Base-by-base conservation (phyloP, 2,329 filamentous ascomycete species). In the Decorospora gaudefroyi region DNA sequence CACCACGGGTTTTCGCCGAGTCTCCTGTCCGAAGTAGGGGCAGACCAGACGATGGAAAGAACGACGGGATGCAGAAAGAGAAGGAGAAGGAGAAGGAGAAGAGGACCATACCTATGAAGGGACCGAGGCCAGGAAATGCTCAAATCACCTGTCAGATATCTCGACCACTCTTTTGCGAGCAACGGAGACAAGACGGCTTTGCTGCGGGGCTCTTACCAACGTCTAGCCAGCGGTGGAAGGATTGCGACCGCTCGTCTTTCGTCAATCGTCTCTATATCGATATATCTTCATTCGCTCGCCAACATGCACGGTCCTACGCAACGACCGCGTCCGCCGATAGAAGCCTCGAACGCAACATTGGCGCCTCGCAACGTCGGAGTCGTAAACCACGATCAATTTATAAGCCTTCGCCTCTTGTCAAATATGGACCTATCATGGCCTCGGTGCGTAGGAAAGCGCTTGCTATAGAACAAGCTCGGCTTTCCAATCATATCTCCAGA, bases 1-100 rank as follows among this genome's bases (percentile, higher is more conserved):
- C 70, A 15, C 70, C 71, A 19, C 57, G 68, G 46, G 61, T 58
- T 45, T 67, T 64, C 45, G 57, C 52, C 53, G 58, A 55, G 37
- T 47, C 58, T 39, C 53, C 52, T 42, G 48, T 55, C 22, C 11
- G 30, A 16, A 46, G 45, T 28, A 49, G 31, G 22, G 50, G 55
- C 33, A 45, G 44, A 42, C 42, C 26, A 31, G 47, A 46, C 8
- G 27, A 54, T 51, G 43, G 17, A 29, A 37, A 28, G 12, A 36
- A 28, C 38, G 29, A 32, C 11, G 11, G 38, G 17, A 12, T 40
- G 49, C 49, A 49, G 42, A 45, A 58, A 54, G 48, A 59, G 49
- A 33, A 57, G 30, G 42, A 47, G 40, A 33, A 31, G 16, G 16
- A 30, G 27, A 31, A 13, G 6, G 15, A n/a, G 8, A n/a, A 11